Evolutionary conservation across 1,284 basidiomycete genomes (phyloP).

Genomic region (Austroboletus olivaceoglutinosus): DNA sequence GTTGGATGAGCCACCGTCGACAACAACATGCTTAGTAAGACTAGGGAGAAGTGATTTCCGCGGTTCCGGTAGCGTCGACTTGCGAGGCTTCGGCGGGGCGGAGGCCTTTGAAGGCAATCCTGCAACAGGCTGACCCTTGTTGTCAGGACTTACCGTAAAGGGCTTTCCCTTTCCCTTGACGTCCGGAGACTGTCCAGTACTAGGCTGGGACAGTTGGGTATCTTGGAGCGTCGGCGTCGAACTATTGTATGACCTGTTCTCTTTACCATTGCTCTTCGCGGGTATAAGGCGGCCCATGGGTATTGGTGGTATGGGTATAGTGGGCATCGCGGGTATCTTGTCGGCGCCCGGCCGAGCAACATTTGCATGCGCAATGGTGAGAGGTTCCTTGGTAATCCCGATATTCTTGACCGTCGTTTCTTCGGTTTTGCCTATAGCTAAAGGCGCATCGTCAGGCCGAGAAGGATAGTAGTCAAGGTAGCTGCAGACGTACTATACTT

Average conservation of each 20-base stretch:
- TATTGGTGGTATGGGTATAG: conserved; percentile 8
- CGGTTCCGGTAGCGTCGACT: conserved; percentile 10
- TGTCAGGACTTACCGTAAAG: conserved; percentile 1
- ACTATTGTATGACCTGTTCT: conserved; percentile 14
- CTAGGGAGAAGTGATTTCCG: conserved; percentile 2
- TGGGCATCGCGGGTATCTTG: conserved; percentile 7
- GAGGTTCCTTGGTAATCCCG: not conserved
- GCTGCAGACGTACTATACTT: conserved; percentile 5
- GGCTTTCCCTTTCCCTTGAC: not conserved
- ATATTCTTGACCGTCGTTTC: not conserved
- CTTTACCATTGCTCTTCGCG: conserved; percentile 15
- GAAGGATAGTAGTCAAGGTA: not conserved
- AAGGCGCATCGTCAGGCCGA: not conserved
- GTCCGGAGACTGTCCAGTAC: conserved; percentile 5
- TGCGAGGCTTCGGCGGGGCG: conserved; percentile 4
- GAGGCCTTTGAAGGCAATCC: conserved; percentile 3
- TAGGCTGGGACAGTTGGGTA: not conserved
- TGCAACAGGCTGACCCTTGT: conserved; percentile 3
- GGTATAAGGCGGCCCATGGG: conserved; percentile 3
- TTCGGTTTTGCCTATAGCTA: not conserved
- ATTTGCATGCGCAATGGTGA: conserved; percentile 1
- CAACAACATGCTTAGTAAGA: not conserved
- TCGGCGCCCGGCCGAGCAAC: conserved; percentile 7
- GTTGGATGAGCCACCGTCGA: not conserved
- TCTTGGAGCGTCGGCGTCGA: conserved; percentile 8